Evolutionary conservation across 768 basidiomycete species (phyloP).

Genomic region (Mycena pura): DNA sequence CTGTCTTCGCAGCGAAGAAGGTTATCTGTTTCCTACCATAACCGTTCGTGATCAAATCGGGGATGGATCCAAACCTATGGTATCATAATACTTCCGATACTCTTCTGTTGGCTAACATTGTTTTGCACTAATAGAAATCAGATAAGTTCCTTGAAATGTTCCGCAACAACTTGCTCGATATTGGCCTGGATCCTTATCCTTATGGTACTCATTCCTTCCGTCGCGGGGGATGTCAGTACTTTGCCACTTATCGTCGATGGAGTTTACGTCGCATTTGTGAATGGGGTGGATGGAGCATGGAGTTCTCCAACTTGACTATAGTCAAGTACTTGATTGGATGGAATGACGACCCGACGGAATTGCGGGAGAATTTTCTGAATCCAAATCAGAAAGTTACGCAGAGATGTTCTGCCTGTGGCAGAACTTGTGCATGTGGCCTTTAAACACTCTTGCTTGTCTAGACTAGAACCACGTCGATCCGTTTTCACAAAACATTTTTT

Average conservation of each 20-base stretch:
- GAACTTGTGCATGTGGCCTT: slow-evolving; percentile 37
- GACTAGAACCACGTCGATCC: too few relatives aligned
- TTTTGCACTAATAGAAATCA: slow-evolving; percentile 35
- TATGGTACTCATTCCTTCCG: slow-evolving; percentile 52
- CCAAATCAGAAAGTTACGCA: slow-evolving; percentile 31
- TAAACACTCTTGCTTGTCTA: too few relatives aligned
- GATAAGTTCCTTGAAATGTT: slow-evolving; percentile 47
- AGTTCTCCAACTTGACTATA: slow-evolving; percentile 47
- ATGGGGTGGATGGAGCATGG: slow-evolving; percentile 55
- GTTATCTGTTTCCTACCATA: slow-evolving; percentile 43
- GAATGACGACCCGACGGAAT: slow-evolving; percentile 43
- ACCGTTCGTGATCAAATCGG: slow-evolving; percentile 35
- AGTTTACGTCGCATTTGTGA: slow-evolving; percentile 45
- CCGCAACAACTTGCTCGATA: slow-evolving; percentile 47
- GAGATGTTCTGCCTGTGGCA: slow-evolving; percentile 37
- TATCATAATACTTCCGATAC: slow-evolving; percentile 12
- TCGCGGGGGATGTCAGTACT: slow-evolving; percentile 48
- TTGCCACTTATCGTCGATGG: slow-evolving; percentile 42
- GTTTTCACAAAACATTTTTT: too few relatives aligned
- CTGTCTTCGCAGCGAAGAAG: slow-evolving; percentile 26
- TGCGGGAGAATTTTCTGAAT: slow-evolving; percentile 45
- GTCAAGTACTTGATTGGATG: slow-evolving; percentile 50
- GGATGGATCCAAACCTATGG: slow-evolving; percentile 31
- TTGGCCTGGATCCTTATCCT: slow-evolving; percentile 41
- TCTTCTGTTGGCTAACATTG: neutral